phyloP scores from a whole-genome alignment of 2,329 filamentous ascomycete genomes.

The Penicillium sp. region DNA sequence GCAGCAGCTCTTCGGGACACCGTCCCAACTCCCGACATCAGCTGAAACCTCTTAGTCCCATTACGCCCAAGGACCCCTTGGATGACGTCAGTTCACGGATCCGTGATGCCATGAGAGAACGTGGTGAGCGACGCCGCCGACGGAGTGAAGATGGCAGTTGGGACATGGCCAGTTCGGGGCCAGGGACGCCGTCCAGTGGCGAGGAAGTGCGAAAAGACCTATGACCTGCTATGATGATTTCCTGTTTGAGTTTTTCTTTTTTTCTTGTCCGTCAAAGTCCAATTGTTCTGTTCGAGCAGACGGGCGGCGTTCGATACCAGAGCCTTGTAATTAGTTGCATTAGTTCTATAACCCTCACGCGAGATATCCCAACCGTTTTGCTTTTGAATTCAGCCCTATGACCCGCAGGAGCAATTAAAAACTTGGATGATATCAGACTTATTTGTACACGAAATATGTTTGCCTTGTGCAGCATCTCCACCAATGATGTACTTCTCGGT shows the following conservation, averaged over 20 bases:
- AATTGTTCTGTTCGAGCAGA: neutral
- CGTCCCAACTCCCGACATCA: conserved; percentile 59
- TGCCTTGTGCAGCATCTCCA: too few species aligned
- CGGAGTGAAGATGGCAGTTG: conserved; percentile 41
- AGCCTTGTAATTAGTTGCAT: conserved; percentile 10
- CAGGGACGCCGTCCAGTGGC: conserved; percentile 31
- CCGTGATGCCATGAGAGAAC: conserved; percentile 72
- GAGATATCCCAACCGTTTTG: conserved; percentile 19
- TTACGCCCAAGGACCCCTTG: conserved; percentile 63
- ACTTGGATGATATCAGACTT: too few species aligned
- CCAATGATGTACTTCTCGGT: neutral
- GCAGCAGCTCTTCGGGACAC: conserved; percentile 63
- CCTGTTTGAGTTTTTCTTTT: conserved; percentile 1
- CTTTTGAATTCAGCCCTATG: too few species aligned
- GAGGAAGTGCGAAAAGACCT: conserved; percentile 36
- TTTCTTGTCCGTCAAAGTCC: neutral
- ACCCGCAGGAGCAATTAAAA: too few species aligned
- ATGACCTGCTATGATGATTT: conserved; percentile 17
- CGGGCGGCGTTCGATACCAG: conserved; percentile 2
- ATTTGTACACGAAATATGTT: too few species aligned
- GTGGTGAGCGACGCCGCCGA: conserved; percentile 58
- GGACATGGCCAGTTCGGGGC: conserved; percentile 38
- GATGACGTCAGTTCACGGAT: conserved; percentile 81
- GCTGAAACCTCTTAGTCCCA: conserved; percentile 62
- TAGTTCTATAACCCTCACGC: conserved; percentile 16